Conservation (phyloP, 305 asterid species). For the Fraxinus greggii region DNA sequence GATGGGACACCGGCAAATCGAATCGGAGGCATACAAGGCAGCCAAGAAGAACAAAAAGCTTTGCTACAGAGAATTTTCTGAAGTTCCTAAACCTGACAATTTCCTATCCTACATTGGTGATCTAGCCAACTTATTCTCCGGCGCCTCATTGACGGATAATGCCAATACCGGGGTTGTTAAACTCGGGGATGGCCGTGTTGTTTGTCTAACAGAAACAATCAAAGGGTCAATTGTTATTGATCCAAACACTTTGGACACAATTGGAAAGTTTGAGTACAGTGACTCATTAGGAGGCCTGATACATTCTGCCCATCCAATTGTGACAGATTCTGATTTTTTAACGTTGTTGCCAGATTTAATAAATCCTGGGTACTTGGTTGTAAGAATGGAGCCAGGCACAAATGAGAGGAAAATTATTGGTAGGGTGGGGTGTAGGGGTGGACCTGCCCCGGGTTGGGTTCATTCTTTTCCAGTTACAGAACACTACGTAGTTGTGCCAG, state of each 20-base stretch:
- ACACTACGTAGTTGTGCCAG: constrained; percentile 87
- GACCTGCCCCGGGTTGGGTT: constrained; percentile 91
- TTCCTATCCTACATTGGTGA: constrained; percentile 77
- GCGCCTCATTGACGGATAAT: constrained; percentile 86
- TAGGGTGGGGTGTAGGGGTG: constrained; percentile 73
- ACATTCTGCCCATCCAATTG: constrained; percentile 98
- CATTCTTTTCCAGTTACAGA: constrained; percentile 89
- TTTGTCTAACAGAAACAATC: constrained; percentile 82
- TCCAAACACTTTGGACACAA: constrained; percentile 62
- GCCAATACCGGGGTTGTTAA: constrained; percentile 90
- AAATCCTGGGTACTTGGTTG: constrained; percentile 71
- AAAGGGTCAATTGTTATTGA: constrained; percentile 77
- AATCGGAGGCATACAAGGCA: constrained; percentile 84
- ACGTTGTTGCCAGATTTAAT: constrained; percentile 79
- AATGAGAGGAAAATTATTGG: constrained; percentile 81
- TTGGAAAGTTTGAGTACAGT: constrained; percentile 61
- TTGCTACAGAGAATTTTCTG: constrained; percentile 85
- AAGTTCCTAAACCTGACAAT: constrained; percentile 66
- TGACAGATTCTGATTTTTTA: constrained; percentile 57
- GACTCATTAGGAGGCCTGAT: constrained; percentile 71
- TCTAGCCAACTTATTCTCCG: constrained; percentile 73
- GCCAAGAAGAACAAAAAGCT: constrained; percentile 62
- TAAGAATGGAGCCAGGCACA: constrained; percentile 69
- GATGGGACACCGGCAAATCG: constrained; percentile 88
- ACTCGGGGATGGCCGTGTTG: constrained; percentile 84